Evolutionary conservation across 2,329 filamentous ascomycete genomes (phyloP), one percentile per base, ranked within the genome.

Genomic region (Sclerotinia glacialis): DNA sequence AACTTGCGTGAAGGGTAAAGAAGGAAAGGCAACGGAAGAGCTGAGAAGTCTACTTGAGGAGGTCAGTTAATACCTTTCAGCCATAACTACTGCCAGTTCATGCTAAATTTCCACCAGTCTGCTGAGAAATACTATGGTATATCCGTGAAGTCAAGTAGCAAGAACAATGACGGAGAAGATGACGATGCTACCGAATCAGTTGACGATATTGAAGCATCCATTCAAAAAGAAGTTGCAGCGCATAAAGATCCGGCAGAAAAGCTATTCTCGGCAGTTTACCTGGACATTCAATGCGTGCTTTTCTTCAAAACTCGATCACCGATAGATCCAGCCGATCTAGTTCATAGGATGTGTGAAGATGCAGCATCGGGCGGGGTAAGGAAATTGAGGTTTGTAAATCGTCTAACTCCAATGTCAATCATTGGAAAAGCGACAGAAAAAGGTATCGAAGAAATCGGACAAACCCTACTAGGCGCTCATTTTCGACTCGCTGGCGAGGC

Each of bases 1-100:
- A 37, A 93, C 90, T 0, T 93, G 89, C 75, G 86, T 89, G 62
- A 85, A 89, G 74, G 85, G 86, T 70, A 89, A 90, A 79, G 89
- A 91, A 77, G 82, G 81, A 52, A 89, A 87, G 77, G 89, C 90
- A 18, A 83, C 89, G 2, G 80, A 82, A 60, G 91, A 94, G 75
- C 82, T 93, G 69, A 82, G 81, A 67, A 78, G 83, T 67, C 78
- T 93, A 28, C 89, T 92, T 73, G 82, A 88, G 53, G 83, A 89
- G 79, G 88, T 90, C 78, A 68, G 80, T 75, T 18, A 28, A 26
- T 46, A 53, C 31, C 28, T 42, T 55, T 52, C 7, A 37, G 47
- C 31, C 11, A 23, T 11, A 12, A 16, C 31, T 0, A 4, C 54
- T 49, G 9, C n/a, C 11, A 6, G 23, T 46, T 59, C 40, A 58